These are phyloP conservation scores for Debaryomyces tyrocola DNA, from an alignment of 805 yeast species.

Conservation along the genomic window DNA sequence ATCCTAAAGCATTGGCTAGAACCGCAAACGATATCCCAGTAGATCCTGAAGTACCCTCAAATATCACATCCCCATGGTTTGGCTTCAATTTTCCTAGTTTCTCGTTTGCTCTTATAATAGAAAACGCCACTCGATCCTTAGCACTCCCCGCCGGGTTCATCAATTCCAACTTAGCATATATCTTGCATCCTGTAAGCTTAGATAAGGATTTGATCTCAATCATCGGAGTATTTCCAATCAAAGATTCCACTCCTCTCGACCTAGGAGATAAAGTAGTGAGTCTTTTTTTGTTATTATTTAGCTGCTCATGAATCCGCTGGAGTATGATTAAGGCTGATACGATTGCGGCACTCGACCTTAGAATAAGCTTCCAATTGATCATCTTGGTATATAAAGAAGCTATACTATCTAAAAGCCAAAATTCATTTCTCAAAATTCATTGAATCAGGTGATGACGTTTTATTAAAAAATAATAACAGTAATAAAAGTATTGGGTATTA, in stretches of 20 bases:
- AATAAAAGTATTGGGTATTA: no score
- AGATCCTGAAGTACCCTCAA: constrained; percentile 96
- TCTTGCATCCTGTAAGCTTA: constrained; percentile 70
- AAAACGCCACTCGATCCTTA: constrained; percentile 89
- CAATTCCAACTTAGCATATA: constrained; percentile 84
- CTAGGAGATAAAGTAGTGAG: constrained; percentile 25
- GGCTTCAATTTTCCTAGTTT: constrained; percentile 55
- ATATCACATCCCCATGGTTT: constrained; percentile 66
- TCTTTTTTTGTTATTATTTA: not conserved
- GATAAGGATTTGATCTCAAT: constrained; percentile 73
- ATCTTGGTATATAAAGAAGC: not conserved
- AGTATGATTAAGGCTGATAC: constrained; percentile 1
- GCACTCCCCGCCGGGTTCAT: constrained; percentile 94
- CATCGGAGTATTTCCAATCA: constrained; percentile 90
- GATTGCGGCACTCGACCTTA: constrained; percentile 4
- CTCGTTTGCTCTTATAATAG: constrained; percentile 75
- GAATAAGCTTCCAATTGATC: constrained; percentile 2
- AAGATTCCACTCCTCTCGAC: constrained; percentile 63
- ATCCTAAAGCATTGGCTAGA: constrained; percentile 86
- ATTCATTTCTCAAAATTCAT: no score
- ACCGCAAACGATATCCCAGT: constrained; percentile 94
- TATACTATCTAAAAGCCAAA: not conserved
- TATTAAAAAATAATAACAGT: not conserved
- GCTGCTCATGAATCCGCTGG: not conserved
- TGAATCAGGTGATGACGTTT: not conserved